Evolutionary conservation across 1,284 basidiomycete species (phyloP).

Genomic region (Paramarasmius palmivorus): DNA sequence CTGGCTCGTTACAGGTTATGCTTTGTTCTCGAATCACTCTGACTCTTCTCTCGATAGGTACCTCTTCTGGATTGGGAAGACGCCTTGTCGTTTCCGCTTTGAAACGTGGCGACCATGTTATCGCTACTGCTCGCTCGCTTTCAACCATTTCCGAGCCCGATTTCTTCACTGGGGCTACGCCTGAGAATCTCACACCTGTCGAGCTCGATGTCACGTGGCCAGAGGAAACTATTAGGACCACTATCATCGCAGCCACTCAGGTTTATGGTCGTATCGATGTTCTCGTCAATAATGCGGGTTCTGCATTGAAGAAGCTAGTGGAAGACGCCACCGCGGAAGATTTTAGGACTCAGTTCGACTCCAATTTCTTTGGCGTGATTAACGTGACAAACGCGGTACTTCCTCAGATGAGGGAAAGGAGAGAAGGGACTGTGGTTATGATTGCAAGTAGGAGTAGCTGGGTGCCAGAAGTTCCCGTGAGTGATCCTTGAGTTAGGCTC

Average conservation of each 20-base stretch:
- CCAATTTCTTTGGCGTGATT: conserved; percentile 50
- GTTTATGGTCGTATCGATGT: conserved; percentile 55
- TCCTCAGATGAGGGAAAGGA: conserved; percentile 44
- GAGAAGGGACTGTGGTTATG: conserved; percentile 42
- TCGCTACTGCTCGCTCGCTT: conserved; percentile 11
- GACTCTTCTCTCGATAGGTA: neutral
- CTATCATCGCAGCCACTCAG: conserved; percentile 36
- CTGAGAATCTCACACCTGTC: conserved; percentile 33
- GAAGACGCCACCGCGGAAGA: conserved; percentile 42
- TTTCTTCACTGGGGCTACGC: conserved; percentile 19
- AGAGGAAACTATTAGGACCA: conserved; percentile 33
- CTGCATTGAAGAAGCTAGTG: conserved; percentile 34
- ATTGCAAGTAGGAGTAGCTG: conserved; percentile 55
- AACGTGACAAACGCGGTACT: conserved; percentile 48
- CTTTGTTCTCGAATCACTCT: neutral
- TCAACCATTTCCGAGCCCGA: neutral
- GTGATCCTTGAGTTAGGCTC: conserved; percentile 18
- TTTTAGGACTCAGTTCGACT: conserved; percentile 42
- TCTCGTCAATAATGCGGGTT: conserved; percentile 54
- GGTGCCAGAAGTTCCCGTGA: conserved; percentile 48
- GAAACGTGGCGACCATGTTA: conserved; percentile 10
- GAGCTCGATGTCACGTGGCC: conserved; percentile 46
- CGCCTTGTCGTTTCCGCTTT: conserved; percentile 9
- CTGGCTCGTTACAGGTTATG: neutral
- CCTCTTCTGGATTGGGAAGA: neutral